These are phyloP conservation scores for Phialemoniopsis sp. DNA, from an alignment of 2,329 filamentous ascomycete species.

Conservation along the genomic window DNA sequence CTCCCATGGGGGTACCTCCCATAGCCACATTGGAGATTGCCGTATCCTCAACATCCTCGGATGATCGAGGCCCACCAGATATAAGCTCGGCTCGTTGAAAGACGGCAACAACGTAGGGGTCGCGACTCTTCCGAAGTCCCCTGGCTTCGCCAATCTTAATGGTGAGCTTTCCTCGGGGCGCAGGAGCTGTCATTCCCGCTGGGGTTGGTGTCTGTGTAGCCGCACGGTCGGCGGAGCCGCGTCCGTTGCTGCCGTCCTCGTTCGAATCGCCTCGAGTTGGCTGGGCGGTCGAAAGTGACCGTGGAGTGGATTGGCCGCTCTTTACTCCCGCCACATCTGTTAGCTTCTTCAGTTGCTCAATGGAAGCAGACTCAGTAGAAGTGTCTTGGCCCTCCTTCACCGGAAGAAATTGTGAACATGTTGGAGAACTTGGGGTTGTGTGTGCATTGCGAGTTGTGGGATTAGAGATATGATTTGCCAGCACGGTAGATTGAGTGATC, in stretches of 20 bases:
- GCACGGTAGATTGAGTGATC: constrained; percentile 58
- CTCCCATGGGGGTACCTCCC: constrained; percentile 39
- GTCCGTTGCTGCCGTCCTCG: constrained; percentile 21
- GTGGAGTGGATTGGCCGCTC: constrained; percentile 88
- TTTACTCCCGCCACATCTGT: constrained; percentile 76
- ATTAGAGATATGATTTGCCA: constrained; percentile 66
- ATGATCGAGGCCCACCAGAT: constrained; percentile 72
- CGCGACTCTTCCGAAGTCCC: constrained; percentile 74
- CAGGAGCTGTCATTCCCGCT: constrained; percentile 58
- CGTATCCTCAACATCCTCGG: constrained; percentile 57
- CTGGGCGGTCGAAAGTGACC: constrained; percentile 69
- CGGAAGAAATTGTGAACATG: constrained; percentile 31
- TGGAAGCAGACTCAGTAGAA: constrained; percentile 50
- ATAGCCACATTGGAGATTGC: constrained; percentile 33
- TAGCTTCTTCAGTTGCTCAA: constrained; percentile 78
- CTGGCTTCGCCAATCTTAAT: constrained; percentile 86
- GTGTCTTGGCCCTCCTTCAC: constrained; percentile 21
- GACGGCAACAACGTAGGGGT: constrained; percentile 93
- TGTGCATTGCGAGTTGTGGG: constrained; percentile 52
- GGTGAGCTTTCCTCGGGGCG: constrained; percentile 80
- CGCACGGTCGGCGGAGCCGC: constrained; percentile 28
- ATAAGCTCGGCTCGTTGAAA: constrained; percentile 97
- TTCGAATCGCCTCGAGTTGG: constrained; percentile 43
- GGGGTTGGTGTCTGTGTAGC: constrained; percentile 50
- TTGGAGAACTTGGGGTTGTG: constrained; percentile 48